These are phyloP conservation scores for Tubosaeta sp. DNA, from an alignment of 768 basidiomycete species.

Conservation along the genomic window DNA sequence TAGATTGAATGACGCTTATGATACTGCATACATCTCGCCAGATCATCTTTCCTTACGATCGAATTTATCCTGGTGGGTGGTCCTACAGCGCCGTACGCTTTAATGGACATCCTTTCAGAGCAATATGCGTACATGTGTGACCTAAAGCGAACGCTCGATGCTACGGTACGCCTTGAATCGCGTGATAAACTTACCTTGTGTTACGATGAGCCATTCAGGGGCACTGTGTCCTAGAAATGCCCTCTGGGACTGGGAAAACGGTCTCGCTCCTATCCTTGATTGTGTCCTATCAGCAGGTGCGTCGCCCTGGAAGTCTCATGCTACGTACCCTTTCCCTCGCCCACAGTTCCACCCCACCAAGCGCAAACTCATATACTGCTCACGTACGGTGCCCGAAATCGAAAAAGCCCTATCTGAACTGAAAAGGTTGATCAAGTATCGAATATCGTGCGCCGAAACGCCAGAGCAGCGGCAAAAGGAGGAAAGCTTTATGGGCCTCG, in stretches of 20 bases:
- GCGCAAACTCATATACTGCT: conserved; percentile 96
- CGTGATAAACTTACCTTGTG: neutral
- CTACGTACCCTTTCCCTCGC: neutral
- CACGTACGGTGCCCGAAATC: conserved; percentile 98
- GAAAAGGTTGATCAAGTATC: conserved; percentile 90
- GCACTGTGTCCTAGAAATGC: conserved; percentile 99
- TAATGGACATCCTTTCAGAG: conserved; percentile 45
- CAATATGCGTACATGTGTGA: conserved; percentile 99
- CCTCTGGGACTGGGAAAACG: conserved; percentile 98
- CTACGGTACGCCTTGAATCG: conserved; percentile 53
- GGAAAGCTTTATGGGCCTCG: conserved; percentile 78
- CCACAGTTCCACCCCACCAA: conserved; percentile 84
- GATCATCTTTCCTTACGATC: conserved; percentile 91
- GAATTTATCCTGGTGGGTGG: conserved; percentile 85
- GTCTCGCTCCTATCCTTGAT: conserved; percentile 94
- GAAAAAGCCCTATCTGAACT: conserved; percentile 96
- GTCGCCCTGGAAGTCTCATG: conserved; percentile 20
- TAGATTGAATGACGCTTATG: neutral
- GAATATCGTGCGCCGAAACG: conserved; percentile 66
- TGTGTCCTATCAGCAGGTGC: conserved; percentile 92
- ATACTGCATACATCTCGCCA: conserved; percentile 23
- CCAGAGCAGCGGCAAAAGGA: conserved; percentile 77
- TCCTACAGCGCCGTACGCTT: neutral
- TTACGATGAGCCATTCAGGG: conserved; percentile 51
- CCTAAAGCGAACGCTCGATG: conserved; percentile 93